Base-by-base conservation (phyloP, 2,329 filamentous ascomycete genomes). In the Penicillium concentricum region DNA sequence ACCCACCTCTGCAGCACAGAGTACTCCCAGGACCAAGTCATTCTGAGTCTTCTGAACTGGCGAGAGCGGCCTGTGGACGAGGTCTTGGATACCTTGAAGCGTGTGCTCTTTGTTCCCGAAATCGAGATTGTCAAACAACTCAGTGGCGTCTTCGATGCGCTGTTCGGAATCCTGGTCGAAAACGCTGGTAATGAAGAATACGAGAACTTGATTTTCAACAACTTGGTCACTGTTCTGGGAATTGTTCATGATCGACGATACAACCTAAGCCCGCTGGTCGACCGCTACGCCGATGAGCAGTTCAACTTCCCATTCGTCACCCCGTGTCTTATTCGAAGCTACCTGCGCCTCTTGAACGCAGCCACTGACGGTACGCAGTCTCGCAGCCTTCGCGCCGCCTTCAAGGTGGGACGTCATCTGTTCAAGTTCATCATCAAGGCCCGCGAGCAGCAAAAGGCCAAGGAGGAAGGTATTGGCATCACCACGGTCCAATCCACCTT, bases 81-180 rank as follows among this genome's bases (percentile, higher is more conserved):
- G 35, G 81, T 97, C 1, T 81, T 90, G 0, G 82, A 86, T 24
- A 79, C 96, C 0, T 78, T 99, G 41, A 89, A 89, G 70, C 87
- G 92, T 63, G 84, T 97, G 47, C 87, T 92, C 20, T 97, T 97
- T 64, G 92, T 99, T 0, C 90, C 94, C 0, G 94, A 99, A 72
- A 96, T 97, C 54, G 95, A 99, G 75, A 90, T 99, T 34, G 94
- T 99, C 60, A 99, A 97, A 78, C 83, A 97, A 41, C 79, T 97
- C 8, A 89, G 85, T 61, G 89, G 96, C 66, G 92, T 97, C 1
- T 88, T 99, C 51, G 91, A 96, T 72, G 86, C 91, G 0, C 83
- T 99, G 0, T 99, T 99, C 70, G 89, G 91, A 6, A 92, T 97
- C 28, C 79, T 97, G 28, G 90, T 95, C 30, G 92, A 97, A 65